phyloP scores from a whole-genome alignment of 352 stramenopile species.

The Globisporangium polare region DNA sequence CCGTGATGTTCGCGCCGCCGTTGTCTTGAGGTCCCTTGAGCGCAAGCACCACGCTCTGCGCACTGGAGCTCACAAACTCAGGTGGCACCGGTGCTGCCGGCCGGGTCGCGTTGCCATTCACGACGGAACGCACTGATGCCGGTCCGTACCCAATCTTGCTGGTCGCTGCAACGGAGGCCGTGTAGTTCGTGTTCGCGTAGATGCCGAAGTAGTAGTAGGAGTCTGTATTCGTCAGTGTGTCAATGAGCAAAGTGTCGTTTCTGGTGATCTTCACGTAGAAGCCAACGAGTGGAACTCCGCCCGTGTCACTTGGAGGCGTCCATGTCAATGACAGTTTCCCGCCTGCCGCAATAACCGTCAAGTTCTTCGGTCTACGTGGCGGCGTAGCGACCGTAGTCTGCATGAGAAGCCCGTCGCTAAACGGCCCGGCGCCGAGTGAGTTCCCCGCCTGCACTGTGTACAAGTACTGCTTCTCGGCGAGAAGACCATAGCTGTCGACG shows the following conservation, averaged over 20 bases:
- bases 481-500: constrained; percentile 28
- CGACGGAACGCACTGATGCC: constrained; percentile 6
- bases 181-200: constrained; percentile 26
- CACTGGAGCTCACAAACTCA: constrained; percentile 14
- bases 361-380: constrained; percentile 16
- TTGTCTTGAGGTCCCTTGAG: constrained; percentile 35
- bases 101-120: constrained; percentile 23
- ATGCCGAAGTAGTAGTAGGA: constrained; percentile 23
- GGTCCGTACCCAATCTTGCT: constrained; percentile 27
- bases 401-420: constrained; percentile 26
- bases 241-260: neutral
- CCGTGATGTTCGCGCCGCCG: constrained; percentile 32
- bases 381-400: constrained; percentile 22
- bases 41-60: constrained; percentile 31
- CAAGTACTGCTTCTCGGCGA: constrained; percentile 25
- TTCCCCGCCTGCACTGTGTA: constrained; percentile 46
- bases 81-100: constrained; percentile 26
- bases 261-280: constrained; percentile 14
- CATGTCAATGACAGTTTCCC: constrained; percentile 31
- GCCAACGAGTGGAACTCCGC: constrained; percentile 27
- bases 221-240: neutral
- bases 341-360: constrained; percentile 19
- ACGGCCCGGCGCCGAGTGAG: constrained; percentile 22
- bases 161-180: constrained; percentile 18
- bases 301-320: constrained; percentile 27